Evolutionary conservation across 352 stramenopile genomes (phyloP).

Genomic region (Blastocystis sp.): DNA sequence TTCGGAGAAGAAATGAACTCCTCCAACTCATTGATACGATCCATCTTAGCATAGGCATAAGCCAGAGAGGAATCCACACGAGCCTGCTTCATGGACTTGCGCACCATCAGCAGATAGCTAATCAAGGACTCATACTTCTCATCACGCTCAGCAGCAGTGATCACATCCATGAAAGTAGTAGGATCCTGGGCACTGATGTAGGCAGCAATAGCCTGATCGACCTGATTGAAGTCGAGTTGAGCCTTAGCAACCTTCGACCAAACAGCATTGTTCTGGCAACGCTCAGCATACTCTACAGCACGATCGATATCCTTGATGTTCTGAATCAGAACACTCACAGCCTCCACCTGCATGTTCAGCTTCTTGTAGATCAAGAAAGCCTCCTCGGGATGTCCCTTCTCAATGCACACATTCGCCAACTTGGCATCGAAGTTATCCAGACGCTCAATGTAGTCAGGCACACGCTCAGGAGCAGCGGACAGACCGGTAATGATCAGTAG

Average conservation of each 20-base stretch:
- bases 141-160: slow-evolving; percentile 89
- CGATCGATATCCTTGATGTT: slow-evolving; percentile 96
- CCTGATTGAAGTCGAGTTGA: slow-evolving; percentile 90
- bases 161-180: slow-evolving; percentile 93
- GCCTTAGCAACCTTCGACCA: slow-evolving; percentile 97
- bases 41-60: slow-evolving; percentile 96
- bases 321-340: slow-evolving; percentile 86
- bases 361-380: slow-evolving; percentile 99
- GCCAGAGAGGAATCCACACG: slow-evolving; percentile 98
- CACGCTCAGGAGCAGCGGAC: slow-evolving; percentile 92
- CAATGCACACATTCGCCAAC: slow-evolving; percentile 96
- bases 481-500: slow-evolving; percentile 99
- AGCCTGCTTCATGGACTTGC: slow-evolving; percentile 97
- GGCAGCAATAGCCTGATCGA: slow-evolving; percentile 92
- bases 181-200: slow-evolving; percentile 99
- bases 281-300: slow-evolving; percentile 95
- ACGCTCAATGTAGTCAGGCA: slow-evolving; percentile 99
- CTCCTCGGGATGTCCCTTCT: slow-evolving; percentile 96
- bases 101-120: slow-evolving; percentile 97
- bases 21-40: slow-evolving; percentile 96
- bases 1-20: slow-evolving; percentile 98
- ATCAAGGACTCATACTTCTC: slow-evolving; percentile 95
- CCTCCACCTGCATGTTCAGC: slow-evolving; percentile 91
- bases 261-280: slow-evolving; percentile 94
- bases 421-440: slow-evolving; percentile 99